Evolutionary conservation across 495 filamentous ascomycete species (phyloP).

Genomic region (Tetracladium setigerum): DNA sequence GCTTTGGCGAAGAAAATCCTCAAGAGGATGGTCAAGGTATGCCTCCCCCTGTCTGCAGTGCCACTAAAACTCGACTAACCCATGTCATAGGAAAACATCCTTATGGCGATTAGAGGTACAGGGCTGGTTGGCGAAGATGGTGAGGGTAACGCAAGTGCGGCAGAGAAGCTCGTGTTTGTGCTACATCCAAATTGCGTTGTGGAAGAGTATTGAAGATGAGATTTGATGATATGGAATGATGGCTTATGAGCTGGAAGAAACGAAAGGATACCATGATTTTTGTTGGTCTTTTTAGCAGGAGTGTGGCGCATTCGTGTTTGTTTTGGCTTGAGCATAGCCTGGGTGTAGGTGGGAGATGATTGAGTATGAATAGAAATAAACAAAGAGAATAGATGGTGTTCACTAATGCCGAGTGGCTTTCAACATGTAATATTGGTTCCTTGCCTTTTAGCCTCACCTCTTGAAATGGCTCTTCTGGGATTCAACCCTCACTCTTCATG

Average conservation of each 20-base stretch:
- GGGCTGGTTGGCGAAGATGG: constrained; percentile 54
- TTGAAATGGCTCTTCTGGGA: too few species aligned
- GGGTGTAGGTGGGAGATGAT: too few species aligned
- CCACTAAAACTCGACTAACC: constrained; percentile 13
- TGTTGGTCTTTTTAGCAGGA: too few species aligned
- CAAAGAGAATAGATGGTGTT: too few species aligned
- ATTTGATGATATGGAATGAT: background rate
- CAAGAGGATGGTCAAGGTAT: constrained; percentile 93
- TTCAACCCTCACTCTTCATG: too few species aligned
- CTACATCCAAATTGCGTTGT: constrained; percentile 91
- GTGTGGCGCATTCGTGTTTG: too few species aligned
- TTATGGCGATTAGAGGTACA: constrained; percentile 86
- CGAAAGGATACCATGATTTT: too few species aligned
- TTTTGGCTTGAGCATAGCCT: too few species aligned
- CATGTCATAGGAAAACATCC: constrained; percentile 66
- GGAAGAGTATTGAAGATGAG: constrained; percentile 42
- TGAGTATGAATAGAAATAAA: too few species aligned
- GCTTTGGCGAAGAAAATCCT: constrained; percentile 78
- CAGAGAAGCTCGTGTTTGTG: constrained; percentile 67
- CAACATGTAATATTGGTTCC: too few species aligned
- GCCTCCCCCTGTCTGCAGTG: constrained; percentile 20
- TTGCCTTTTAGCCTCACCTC: too few species aligned
- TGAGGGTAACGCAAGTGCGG: constrained; percentile 33
- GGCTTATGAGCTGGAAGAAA: background rate
- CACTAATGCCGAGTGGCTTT: too few species aligned